Conservation (phyloP, 768 basidiomycete genomes). For the Coprinopsis cinerea region DNA sequence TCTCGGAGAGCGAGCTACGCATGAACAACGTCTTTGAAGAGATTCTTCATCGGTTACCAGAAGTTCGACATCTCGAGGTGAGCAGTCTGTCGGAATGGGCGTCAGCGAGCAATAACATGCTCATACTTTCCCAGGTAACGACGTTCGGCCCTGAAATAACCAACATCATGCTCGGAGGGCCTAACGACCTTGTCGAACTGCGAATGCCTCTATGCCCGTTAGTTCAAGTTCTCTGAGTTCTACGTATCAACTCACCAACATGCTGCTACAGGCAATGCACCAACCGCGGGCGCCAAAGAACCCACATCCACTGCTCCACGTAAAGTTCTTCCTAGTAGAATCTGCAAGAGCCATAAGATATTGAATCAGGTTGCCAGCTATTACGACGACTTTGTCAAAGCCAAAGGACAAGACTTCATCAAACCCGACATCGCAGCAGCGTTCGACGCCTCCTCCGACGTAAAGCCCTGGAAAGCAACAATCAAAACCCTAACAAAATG, state of each 20-base stretch:
- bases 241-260: neutral
- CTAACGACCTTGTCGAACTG: neutral
- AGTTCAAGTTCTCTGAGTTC: neutral
- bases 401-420: conserved; percentile 14
- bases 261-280: neutral
- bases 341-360: neutral
- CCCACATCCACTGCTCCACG: conserved; percentile 19
- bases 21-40: conserved; percentile 24
- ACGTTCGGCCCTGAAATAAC: neutral
- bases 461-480: conserved; percentile 21
- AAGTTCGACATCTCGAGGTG: conserved; percentile 24
- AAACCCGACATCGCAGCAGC: conserved; percentile 30
- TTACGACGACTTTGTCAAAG: conserved; percentile 24
- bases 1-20: conserved; percentile 17
- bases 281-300: neutral
- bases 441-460: conserved; percentile 26
- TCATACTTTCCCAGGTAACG: conserved; percentile 11
- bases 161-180: neutral
- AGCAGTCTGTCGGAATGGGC: neutral
- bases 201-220: neutral
- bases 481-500: conserved; percentile 20
- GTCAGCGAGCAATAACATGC: neutral
- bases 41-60: conserved; percentile 28
- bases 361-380: conserved; percentile 17
- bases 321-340: conserved; percentile 8